phyloP scores from a whole-genome alignment of 208 protist genomes.

The Naegleria lovaniensis region DNA sequence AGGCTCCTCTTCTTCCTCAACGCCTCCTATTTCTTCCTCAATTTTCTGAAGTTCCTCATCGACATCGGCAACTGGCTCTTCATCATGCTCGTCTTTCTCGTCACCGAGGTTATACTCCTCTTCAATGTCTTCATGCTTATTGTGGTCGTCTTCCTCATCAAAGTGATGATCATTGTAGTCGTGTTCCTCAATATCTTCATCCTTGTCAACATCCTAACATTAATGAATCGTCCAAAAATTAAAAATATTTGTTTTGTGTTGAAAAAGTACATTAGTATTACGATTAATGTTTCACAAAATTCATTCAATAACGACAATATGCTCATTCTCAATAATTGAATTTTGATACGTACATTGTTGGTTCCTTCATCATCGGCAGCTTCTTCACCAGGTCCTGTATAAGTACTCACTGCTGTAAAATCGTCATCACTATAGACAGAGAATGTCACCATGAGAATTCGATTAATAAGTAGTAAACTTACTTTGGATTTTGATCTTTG shows the following conservation, averaged over 20 bases:
- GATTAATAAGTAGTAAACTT: neutral
- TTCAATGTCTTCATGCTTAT: neutral
- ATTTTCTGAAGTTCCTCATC: neutral
- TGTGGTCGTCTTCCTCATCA: neutral
- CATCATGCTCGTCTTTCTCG: neutral
- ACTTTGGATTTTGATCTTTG: conserved; percentile 1
- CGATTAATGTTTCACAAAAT: too few species aligned
- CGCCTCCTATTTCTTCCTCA: neutral
- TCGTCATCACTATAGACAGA: neutral
- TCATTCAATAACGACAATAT: too few species aligned
- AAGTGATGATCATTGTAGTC: neutral
- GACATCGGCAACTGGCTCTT: neutral
- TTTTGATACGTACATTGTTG: neutral
- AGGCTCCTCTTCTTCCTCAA: neutral
- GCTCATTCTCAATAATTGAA: neutral
- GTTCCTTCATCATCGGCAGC: neutral
- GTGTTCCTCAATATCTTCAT: neutral
- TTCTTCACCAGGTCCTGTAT: neutral
- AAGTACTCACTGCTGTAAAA: neutral
- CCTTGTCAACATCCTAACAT: neutral
- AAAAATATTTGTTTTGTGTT: too few species aligned
- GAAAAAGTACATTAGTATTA: too few species aligned
- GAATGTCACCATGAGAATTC: neutral
- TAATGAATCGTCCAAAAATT: too few species aligned
- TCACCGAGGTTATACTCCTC: neutral